phyloP scores from a whole-genome alignment of 2,329 filamentous ascomycete species.

The Meredithiella fracta region DNA sequence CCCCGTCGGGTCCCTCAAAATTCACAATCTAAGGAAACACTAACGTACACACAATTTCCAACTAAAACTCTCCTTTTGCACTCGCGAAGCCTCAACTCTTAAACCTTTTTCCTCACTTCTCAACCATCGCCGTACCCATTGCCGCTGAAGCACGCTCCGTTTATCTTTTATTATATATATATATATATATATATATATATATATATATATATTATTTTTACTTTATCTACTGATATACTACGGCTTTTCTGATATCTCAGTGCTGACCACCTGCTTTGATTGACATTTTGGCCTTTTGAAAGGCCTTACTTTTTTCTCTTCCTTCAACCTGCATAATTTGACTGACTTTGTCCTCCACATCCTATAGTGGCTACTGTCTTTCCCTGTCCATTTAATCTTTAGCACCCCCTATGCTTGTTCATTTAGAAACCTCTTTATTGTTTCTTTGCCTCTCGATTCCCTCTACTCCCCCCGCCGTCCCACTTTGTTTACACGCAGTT shows the following conservation, averaged over 20 bases:
- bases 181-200: too few species aligned
- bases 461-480: neutral
- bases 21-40: slow-evolving; percentile 1
- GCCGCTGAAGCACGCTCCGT: neutral
- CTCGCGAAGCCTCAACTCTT: neutral
- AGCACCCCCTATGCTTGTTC: neutral
- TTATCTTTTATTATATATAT: too few species aligned
- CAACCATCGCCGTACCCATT: neutral
- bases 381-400: neutral
- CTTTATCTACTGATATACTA: neutral
- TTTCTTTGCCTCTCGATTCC: neutral
- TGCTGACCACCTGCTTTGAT: neutral
- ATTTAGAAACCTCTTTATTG: neutral
- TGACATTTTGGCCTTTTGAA: neutral
- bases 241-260: neutral
- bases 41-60: slow-evolving; percentile 4
- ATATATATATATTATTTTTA: too few species aligned
- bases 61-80: slow-evolving; percentile 9
- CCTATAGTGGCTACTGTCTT: neutral
- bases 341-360: neutral
- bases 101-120: neutral
- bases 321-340: neutral
- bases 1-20: neutral
- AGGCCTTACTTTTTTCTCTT: neutral
- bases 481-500: neutral